Evolutionary conservation across 495 filamentous ascomycete species (phyloP).

Genomic region (Cudoniella acicularis): DNA sequence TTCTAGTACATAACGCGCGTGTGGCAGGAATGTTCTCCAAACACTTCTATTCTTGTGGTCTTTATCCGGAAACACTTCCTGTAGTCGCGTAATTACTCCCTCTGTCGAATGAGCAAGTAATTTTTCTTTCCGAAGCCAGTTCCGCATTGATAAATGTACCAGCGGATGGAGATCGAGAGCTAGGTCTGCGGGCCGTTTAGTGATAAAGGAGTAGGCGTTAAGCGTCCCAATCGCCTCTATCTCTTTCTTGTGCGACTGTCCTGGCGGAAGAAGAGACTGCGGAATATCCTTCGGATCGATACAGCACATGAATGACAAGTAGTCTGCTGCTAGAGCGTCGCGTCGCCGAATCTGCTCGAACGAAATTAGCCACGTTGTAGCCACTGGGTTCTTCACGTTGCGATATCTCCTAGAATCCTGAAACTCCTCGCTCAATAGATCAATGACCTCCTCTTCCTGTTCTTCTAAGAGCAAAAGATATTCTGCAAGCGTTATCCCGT

Average conservation of each 20-base stretch:
- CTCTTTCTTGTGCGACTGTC: constrained; percentile 6
- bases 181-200: constrained; percentile 21
- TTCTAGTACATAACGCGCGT: constrained; percentile 30
- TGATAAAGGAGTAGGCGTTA: no score
- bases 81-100: constrained; percentile 28
- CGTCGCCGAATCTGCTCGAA: constrained; percentile 35
- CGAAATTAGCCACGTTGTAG: constrained; percentile 19
- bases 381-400: no score
- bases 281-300: constrained; percentile 19
- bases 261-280: constrained; percentile 14
- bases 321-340: constrained; percentile 26
- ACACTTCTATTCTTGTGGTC: constrained; percentile 29
- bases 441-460: constrained; percentile 22
- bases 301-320: constrained; percentile 20
- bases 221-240: constrained; percentile 33
- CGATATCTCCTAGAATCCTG: constrained; percentile 10
- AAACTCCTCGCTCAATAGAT: constrained; percentile 24
- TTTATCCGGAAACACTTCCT: constrained; percentile 31
- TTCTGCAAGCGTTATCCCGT: background rate
- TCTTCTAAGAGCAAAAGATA: constrained; percentile 10
- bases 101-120: constrained; percentile 26
- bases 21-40: constrained; percentile 36
- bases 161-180: constrained; percentile 40
- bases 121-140: constrained; percentile 35
- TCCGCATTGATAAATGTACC: constrained; percentile 40